Evolutionary conservation across 1,284 basidiomycete species (phyloP), one percentile per base, ranked within the genome.

Genomic region (Volvariella surrecta): DNA sequence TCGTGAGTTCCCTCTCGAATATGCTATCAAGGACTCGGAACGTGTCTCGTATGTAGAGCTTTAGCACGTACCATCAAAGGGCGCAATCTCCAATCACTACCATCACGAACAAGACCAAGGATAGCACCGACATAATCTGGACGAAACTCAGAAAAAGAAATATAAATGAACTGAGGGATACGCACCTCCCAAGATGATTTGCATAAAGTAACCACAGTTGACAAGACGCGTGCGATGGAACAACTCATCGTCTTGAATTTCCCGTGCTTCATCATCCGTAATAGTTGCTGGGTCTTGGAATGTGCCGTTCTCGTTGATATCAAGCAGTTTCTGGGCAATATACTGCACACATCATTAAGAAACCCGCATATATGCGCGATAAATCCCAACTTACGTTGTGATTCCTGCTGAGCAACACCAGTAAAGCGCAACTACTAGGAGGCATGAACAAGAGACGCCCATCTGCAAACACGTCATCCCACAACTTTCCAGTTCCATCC

Each of bases 221-320:
- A 90, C 76, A 39, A 87, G 64, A 30, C 86, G 72, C 6, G 86
- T 72, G 17, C 79, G 77, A 45, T 85, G 69, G 68, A 89, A 90
- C 42, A 90, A 73, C 54, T 87, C 84, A 40, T 85, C 76, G 47
- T 84, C 82, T 54, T 86, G 82, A 0, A 56, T 60, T 16, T 56
- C 42, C 28, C 48, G 57, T 35, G 42, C 55, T 22, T 63, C 54
- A 17, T 55, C 57, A 13, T 58, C 56, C 19, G 63, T 57, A 15
- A 57, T 43, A 16, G 56, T 56, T 1, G 59, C 58, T 2, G 59
- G 63, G 17, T 58, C 53, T 21, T 48, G 53, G 55, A 69, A 78
- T 2, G 58, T 68, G 1, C 70, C 66, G 15, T 61, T 56, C 56
- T 89, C 85, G 55, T 90, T 86, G 56, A 89, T 76, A 42, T 72